phyloP scores from a whole-genome alignment of 441 rosid genomes.

The Corymbia calophylla region DNA sequence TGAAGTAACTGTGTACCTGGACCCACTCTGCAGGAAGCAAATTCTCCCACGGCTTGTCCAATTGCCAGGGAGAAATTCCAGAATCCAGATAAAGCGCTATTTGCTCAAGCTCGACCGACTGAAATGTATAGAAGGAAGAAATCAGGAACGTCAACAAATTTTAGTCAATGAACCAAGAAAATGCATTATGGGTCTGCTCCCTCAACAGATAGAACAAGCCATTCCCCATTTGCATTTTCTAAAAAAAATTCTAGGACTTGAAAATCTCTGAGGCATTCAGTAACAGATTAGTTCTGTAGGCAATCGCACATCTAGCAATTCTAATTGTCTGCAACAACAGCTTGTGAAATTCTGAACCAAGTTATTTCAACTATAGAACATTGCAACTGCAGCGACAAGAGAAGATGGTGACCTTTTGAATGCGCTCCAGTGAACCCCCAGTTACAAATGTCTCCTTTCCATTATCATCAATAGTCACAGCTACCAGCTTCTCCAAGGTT shows the following conservation, averaged over 20 bases:
- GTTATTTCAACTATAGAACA: background rate
- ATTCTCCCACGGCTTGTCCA: slow-evolving; percentile 82
- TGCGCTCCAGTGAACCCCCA: slow-evolving; percentile 66
- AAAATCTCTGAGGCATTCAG: background rate
- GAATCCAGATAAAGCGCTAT: slow-evolving; percentile 97
- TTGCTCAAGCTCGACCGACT: slow-evolving; percentile 92
- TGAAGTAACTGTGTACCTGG: slow-evolving; percentile 49
- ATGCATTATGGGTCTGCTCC: background rate
- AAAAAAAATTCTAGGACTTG: background rate
- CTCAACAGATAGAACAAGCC: background rate
- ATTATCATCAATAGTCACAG: slow-evolving; percentile 85
- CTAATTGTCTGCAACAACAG: background rate
- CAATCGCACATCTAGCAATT: background rate
- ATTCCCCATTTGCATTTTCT: background rate
- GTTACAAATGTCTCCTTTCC: slow-evolving; percentile 92
- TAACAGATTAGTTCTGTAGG: background rate
- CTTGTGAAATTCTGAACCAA: background rate
- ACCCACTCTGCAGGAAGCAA: slow-evolving; percentile 93
- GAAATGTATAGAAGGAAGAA: slow-evolving; percentile 10
- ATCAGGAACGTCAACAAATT: slow-evolving; percentile 1
- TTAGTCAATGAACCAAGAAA: background rate
- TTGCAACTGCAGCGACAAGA: background rate
- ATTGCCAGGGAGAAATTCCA: slow-evolving; percentile 82
- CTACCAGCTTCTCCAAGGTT: slow-evolving; percentile 88
- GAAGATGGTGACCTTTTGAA: slow-evolving; percentile 61